These are phyloP conservation scores for Collybia mongolica DNA, from an alignment of 768 basidiomycete genomes.

Conservation along the genomic window DNA sequence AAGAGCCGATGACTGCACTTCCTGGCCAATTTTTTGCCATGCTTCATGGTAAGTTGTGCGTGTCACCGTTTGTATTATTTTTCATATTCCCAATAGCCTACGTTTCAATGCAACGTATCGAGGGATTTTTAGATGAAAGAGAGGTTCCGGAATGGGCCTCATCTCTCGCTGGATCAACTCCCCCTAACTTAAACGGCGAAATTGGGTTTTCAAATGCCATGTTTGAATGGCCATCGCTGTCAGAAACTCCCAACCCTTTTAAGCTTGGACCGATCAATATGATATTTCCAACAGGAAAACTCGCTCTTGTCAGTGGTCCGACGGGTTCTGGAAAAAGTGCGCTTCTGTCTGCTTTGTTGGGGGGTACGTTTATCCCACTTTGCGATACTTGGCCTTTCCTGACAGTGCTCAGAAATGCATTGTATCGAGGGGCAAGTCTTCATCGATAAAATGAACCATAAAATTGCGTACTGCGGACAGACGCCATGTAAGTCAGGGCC, in stretches of 20 bases:
- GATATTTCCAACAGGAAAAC: slow-evolving; percentile 52
- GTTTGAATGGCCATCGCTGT: slow-evolving; percentile 55
- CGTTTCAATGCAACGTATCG: slow-evolving; percentile 81
- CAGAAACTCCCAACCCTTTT: slow-evolving; percentile 40
- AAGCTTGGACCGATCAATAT: slow-evolving; percentile 57
- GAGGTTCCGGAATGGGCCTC: slow-evolving; percentile 83
- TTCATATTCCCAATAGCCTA: slow-evolving; percentile 41
- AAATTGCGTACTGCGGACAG: slow-evolving; percentile 70
- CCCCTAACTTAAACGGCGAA: slow-evolving; percentile 14
- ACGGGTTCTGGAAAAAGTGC: slow-evolving; percentile 74
- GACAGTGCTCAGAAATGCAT: slow-evolving; percentile 50
- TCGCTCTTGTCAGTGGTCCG: slow-evolving; percentile 62
- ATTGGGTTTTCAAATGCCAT: slow-evolving; percentile 55
- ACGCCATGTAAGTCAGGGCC: slow-evolving; percentile 46
- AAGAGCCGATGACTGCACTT: slow-evolving; percentile 63
- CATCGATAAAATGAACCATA: slow-evolving; percentile 54
- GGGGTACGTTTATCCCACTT: slow-evolving; percentile 42
- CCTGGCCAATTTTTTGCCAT: slow-evolving; percentile 66
- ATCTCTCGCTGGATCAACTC: slow-evolving; percentile 42
- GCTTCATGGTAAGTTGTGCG: slow-evolving; percentile 45
- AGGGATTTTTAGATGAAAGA: slow-evolving; percentile 66
- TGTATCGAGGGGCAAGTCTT: slow-evolving; percentile 52
- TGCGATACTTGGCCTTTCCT: not conserved
- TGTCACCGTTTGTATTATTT: not conserved
- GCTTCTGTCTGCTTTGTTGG: slow-evolving; percentile 60